Evolutionary conservation across 2,329 filamentous ascomycete species (phyloP), one percentile per base, ranked within the genome.

Genomic region (Colletotrichum shisoi): DNA sequence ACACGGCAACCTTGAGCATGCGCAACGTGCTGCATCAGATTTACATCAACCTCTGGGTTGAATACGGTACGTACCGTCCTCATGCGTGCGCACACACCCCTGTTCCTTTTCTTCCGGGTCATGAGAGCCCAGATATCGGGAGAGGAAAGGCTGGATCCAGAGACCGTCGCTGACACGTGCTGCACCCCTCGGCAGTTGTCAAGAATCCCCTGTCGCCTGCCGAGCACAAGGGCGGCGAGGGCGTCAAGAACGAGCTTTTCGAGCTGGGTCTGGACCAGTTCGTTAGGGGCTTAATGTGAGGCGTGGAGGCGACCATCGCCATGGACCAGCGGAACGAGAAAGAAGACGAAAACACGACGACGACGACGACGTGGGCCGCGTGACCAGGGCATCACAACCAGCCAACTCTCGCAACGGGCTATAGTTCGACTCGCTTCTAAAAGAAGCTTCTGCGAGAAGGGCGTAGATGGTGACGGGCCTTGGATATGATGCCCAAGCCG

Each of bases 41-140:
- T 70, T 99, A 97, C 79, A 96, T 97, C 66, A 98, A 96, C 77
- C 86, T 98, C 27, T 99, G 95, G 82, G 94, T 99, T 19, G 95
- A 99, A 81, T 99, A 95, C 74, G 90, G 91, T 93, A 79, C 67
- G 84, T n/a, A n/a, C n/a, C n/a, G n/a, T 80, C 17, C 37, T 34
- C 2, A 8, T 9, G 31, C 2, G 7, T 34, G 31, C 31, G 31
- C 31, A 9, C 31, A 34, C 31, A 34, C 8, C 24, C 31, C 31
- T 5, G 1, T 34, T 9, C 9, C 31, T 34, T 34, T 34, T 7
- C 31, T 34, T 34, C 31, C 31, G 7, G 31, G 31, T 9, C 31
- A 34, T 34, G 31, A 7, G 31, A 34, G 31, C 31, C 8, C 8
- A 34, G 31, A 34, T 34, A 34, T 34, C 8, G 7, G 31, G 9